Evolutionary conservation across 78 protist genomes (phyloP).

Genomic region (Cavenderia fasciculata): DNA sequence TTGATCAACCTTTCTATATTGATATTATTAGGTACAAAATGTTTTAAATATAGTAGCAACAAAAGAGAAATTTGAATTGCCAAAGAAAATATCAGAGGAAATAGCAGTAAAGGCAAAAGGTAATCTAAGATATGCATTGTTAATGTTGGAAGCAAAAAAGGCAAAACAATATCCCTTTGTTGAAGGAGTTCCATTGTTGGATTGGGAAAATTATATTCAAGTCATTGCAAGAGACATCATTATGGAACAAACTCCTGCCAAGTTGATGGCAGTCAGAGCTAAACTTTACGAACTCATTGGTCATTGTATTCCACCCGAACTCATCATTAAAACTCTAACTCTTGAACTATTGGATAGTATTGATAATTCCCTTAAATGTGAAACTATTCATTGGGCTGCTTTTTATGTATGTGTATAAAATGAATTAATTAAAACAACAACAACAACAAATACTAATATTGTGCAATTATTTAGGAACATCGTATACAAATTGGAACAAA

Average conservation of each 20-base stretch:
- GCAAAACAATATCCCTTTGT: slow-evolving; percentile 76
- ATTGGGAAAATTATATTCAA: slow-evolving; percentile 91
- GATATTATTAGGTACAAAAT: slow-evolving; percentile 43
- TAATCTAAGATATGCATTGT: slow-evolving; percentile 94
- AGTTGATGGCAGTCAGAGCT: slow-evolving; percentile 82
- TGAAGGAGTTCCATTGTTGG: slow-evolving; percentile 71
- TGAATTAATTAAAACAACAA: background rate
- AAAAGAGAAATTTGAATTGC: slow-evolving; percentile 47
- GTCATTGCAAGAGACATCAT: slow-evolving; percentile 78
- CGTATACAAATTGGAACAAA: slow-evolving; percentile 89
- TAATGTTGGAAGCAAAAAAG: slow-evolving; percentile 90
- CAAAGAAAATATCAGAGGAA: background rate
- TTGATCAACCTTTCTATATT: too few species aligned
- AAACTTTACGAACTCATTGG: slow-evolving; percentile 94
- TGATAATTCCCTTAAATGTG: slow-evolving; percentile 37
- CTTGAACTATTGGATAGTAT: slow-evolving; percentile 27
- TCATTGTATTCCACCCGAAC: slow-evolving; percentile 96
- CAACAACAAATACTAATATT: background rate
- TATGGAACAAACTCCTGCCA: slow-evolving; percentile 87
- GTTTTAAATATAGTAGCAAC: slow-evolving; percentile 41
- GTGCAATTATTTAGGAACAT: slow-evolving; percentile 72
- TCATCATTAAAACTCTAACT: slow-evolving; percentile 87
- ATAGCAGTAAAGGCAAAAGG: slow-evolving; percentile 73
- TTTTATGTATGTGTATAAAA: slow-evolving; percentile 64
- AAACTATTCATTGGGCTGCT: slow-evolving; percentile 86